A percentile compares a stretch with the other conserved stretches of the same genome.
phyloP scores from a whole-genome alignment of 352 stramenopile species.

The Pythium rhizo-oryzae region DNA sequence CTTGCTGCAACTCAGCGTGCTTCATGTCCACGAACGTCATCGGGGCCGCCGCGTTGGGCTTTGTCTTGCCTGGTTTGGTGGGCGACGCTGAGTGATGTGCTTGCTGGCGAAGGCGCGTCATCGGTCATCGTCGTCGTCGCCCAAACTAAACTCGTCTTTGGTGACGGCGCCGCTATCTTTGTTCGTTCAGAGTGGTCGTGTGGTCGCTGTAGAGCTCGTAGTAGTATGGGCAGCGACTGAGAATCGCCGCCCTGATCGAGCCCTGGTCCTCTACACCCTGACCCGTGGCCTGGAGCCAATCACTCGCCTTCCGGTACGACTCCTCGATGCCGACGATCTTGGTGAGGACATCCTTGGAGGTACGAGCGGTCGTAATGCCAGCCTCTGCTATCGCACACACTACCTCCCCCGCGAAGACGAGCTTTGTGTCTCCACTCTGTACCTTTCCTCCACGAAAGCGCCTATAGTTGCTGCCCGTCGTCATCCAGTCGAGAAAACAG shows the following conservation, averaged over 20 bases:
- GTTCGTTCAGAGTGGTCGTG: not conserved
- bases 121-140: not conserved
- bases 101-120: not conserved
- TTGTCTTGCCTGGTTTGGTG: not conserved
- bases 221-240: constrained; percentile 23
- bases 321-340: constrained; percentile 27
- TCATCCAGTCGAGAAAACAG: constrained; percentile 31
- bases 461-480: constrained; percentile 28
- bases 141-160: constrained; percentile 3
- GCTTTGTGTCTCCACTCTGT: constrained; percentile 25
- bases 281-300: constrained; percentile 29
- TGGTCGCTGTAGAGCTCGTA: constrained; percentile 20
- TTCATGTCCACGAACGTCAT: constrained; percentile 12
- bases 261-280: constrained; percentile 26
- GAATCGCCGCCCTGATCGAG: constrained; percentile 13
- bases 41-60: not conserved
- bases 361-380: constrained; percentile 22
- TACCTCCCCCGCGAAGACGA: constrained; percentile 18
- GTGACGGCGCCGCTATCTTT: not conserved
- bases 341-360: constrained; percentile 18
- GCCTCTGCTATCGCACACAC: constrained; percentile 8
- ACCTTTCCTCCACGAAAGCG: constrained; percentile 26
- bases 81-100: constrained; percentile 5
- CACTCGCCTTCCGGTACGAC: constrained; percentile 11
- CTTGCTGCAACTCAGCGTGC: constrained; percentile 12